A percentile compares a stretch with the other conserved stretches of the same genome.
Conservation (phyloP, 352 stramenopile species). For the Halophytophthora batemanensis region DNA sequence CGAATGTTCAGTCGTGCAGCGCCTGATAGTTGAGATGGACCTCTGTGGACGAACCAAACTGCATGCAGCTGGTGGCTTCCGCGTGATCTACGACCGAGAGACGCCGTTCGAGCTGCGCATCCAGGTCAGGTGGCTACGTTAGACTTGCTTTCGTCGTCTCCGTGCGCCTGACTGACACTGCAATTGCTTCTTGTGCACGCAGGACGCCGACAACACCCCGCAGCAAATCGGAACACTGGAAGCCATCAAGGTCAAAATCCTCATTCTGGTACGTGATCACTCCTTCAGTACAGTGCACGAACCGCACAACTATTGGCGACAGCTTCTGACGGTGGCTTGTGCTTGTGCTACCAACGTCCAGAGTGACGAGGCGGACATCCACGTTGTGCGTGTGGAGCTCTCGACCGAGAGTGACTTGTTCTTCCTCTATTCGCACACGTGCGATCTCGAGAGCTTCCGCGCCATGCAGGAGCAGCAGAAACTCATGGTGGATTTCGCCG, state of each 20-base stretch:
- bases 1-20: background rate
- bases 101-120: slow-evolving; percentile 90
- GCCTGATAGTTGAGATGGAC: background rate
- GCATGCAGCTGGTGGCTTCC: slow-evolving; percentile 69
- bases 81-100: slow-evolving; percentile 90
- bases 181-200: background rate
- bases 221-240: slow-evolving; percentile 91
- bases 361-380: slow-evolving; percentile 82
- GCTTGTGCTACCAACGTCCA: no score
- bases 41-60: background rate
- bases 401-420: slow-evolving; percentile 93
- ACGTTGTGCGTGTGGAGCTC: slow-evolving; percentile 87
- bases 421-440: slow-evolving; percentile 91
- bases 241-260: slow-evolving; percentile 94
- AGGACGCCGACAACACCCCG: slow-evolving; percentile 81
- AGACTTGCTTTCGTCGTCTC: background rate
- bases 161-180: background rate
- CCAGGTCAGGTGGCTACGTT: slow-evolving; percentile 58
- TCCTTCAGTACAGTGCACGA: no score
- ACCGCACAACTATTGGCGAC: no score
- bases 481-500: slow-evolving; percentile 94
- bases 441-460: slow-evolving; percentile 84
- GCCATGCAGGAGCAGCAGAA: slow-evolving; percentile 94
- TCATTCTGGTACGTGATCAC: slow-evolving; percentile 78
- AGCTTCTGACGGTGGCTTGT: slow-evolving; percentile 1